A percentile compares a stretch with the other conserved stretches of the same genome.
Conservation (phyloP, 2,329 filamentous ascomycete species). For the Epicoccum nigrum region DNA sequence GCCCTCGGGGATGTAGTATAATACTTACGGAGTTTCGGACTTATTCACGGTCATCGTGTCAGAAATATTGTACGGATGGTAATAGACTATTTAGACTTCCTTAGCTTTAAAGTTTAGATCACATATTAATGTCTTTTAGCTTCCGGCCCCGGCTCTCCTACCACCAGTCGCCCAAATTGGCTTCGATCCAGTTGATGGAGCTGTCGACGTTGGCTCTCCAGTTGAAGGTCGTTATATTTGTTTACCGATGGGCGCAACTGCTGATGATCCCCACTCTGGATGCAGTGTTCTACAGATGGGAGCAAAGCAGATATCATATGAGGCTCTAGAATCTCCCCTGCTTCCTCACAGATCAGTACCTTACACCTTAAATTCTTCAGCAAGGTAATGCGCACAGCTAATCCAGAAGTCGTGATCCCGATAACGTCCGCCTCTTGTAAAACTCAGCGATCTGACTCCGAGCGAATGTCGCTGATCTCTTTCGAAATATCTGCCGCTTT, state of each 20-base stretch:
- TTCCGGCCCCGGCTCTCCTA: slow-evolving; percentile 20
- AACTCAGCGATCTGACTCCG: slow-evolving; percentile 50
- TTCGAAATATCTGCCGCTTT: slow-evolving; percentile 14
- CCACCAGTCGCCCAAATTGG: slow-evolving; percentile 65
- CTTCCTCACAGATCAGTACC: slow-evolving; percentile 70
- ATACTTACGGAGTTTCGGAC: neutral
- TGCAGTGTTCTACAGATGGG: slow-evolving; percentile 65
- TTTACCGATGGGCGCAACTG: slow-evolving; percentile 66
- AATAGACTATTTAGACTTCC: slow-evolving; percentile 8
- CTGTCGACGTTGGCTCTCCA: slow-evolving; percentile 56
- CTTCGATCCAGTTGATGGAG: slow-evolving; percentile 64
- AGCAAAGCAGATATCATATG: slow-evolving; percentile 66
- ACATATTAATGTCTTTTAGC: slow-evolving; percentile 7
- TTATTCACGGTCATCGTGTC: neutral
- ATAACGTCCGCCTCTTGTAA: slow-evolving; percentile 58
- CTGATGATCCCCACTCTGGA: slow-evolving; percentile 68
- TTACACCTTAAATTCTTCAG: slow-evolving; percentile 60
- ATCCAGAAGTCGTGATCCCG: slow-evolving; percentile 65
- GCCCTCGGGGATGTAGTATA: neutral
- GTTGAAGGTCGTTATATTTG: slow-evolving; percentile 59
- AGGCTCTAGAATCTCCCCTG: slow-evolving; percentile 70
- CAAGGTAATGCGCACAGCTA: slow-evolving; percentile 61
- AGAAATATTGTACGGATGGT: neutral
- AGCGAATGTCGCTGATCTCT: slow-evolving; percentile 30
- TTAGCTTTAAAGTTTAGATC: neutral